Evolutionary conservation across 1,284 basidiomycete species (phyloP).

Genomic region (Apiotrichum veenhuisii): DNA sequence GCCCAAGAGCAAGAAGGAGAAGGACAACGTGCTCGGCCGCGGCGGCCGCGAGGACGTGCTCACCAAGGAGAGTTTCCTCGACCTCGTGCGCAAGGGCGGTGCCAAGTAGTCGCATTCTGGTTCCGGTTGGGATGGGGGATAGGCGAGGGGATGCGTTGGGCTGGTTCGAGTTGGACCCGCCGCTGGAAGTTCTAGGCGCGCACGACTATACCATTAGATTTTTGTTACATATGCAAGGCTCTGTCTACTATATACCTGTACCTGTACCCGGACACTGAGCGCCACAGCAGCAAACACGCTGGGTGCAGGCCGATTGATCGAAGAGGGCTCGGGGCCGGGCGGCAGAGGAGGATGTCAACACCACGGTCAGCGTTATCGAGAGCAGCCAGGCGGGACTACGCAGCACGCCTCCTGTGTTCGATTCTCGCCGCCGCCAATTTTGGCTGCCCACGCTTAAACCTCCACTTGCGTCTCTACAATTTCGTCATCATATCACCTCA

Average conservation of each 20-base stretch:
- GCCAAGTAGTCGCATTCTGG: too few relatives aligned
- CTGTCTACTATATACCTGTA: neutral
- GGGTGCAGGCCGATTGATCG: too few relatives aligned
- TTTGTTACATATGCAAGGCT: neutral
- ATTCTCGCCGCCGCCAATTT: too few relatives aligned
- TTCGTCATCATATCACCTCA: neutral
- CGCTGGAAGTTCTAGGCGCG: neutral
- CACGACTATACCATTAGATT: neutral
- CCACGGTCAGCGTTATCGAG: too few relatives aligned
- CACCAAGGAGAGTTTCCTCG: conserved; percentile 52
- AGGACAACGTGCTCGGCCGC: conserved; percentile 49
- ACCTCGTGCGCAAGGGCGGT: conserved; percentile 46
- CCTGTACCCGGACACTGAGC: too few relatives aligned
- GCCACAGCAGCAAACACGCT: too few relatives aligned
- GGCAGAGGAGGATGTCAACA: too few relatives aligned
- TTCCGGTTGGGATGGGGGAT: neutral
- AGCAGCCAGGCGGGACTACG: too few relatives aligned
- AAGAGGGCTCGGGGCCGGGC: too few relatives aligned
- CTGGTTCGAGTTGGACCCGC: neutral
- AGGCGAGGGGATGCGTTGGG: neutral
- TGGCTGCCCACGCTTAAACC: neutral
- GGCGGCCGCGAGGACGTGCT: conserved; percentile 43
- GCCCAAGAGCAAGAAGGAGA: conserved; percentile 40
- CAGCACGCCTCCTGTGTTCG: too few relatives aligned
- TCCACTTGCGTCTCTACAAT: neutral